Conservation (phyloP, 2,329 filamentous ascomycete species). For the Colletotrichum shisoi region DNA sequence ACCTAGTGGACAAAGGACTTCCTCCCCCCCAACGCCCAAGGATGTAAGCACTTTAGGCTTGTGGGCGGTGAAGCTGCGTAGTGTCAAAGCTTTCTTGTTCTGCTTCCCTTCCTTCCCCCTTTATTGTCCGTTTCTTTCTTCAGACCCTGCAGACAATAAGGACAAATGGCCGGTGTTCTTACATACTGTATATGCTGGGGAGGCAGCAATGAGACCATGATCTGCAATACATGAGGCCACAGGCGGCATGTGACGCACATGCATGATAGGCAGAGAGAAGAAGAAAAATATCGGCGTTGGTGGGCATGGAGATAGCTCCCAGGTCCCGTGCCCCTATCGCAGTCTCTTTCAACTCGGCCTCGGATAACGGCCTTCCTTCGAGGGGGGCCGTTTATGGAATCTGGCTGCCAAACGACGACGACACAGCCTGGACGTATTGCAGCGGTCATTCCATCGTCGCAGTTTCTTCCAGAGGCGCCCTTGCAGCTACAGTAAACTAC, state of each 20-base stretch:
- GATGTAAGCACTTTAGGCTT: slow-evolving; percentile 13
- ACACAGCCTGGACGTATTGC: slow-evolving; percentile 9
- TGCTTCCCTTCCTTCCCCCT: not conserved
- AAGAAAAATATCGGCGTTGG: not conserved
- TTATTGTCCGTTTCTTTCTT: not conserved
- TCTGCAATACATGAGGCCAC: not conserved
- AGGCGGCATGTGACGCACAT: slow-evolving; percentile 12
- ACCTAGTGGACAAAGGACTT: slow-evolving; percentile 1
- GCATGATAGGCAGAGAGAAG: not conserved
- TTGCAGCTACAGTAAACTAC: slow-evolving; percentile 22
- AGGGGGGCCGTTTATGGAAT: not conserved
- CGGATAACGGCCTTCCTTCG: not conserved
- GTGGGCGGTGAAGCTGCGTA: slow-evolving; percentile 29
- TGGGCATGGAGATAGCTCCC: not conserved
- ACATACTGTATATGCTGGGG: not conserved
- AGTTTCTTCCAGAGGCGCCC: slow-evolving; percentile 11
- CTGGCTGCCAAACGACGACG: slow-evolving; percentile 2
- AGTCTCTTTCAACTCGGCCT: not conserved
- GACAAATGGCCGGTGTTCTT: not conserved
- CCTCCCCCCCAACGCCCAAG: too few relatives aligned
- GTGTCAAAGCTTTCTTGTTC: slow-evolving; percentile 4
- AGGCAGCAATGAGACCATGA: slow-evolving; percentile 9
- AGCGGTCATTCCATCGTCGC: slow-evolving; percentile 32
- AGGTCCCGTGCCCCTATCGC: slow-evolving; percentile 38
- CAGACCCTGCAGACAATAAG: not conserved